Percentiles rank a stretch among this genome's conserved stretches.
Evolutionary conservation across 305 asterid species (phyloP).

Genomic region (Caryopteris hybrid): DNA sequence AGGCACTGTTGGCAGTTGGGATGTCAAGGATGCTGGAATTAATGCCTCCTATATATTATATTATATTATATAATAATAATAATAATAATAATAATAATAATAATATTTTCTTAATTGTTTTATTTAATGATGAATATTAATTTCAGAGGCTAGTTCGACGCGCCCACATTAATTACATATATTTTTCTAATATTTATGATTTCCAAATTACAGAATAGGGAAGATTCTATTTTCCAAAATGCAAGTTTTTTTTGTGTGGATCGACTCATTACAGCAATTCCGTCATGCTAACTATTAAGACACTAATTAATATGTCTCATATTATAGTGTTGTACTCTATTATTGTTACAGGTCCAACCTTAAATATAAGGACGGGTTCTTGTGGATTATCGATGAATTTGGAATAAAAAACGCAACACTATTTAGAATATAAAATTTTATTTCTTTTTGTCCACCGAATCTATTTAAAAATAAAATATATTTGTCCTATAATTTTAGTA

Average conservation of each 20-base stretch:
- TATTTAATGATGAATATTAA: conserved; percentile 14
- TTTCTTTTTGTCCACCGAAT: no score
- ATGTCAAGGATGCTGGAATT: conserved; percentile 26
- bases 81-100: no score
- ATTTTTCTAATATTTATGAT: neutral
- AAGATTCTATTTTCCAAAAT: neutral
- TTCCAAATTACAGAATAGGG: neutral
- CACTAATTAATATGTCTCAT: conserved; percentile 22
- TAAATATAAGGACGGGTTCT: conserved; percentile 14
- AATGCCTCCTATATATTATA: conserved; percentile 26
- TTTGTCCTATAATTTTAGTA: no score
- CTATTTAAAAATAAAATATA: no score
- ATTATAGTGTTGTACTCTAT: neutral
- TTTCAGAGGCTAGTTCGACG: conserved; percentile 12
- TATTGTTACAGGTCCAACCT: conserved; percentile 12
- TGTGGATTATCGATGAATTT: no score
- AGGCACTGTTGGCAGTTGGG: conserved; percentile 36
- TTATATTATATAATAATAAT: no score
- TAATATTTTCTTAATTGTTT: conserved; percentile 6
- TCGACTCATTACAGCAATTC: conserved; percentile 19
- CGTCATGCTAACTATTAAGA: conserved; percentile 12
- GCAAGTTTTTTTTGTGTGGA: neutral
- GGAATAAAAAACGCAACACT: no score
- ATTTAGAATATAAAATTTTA: no score
- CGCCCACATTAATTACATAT: conserved; percentile 16